Conservation (phyloP, 495 filamentous ascomycete genomes). For the Penicillium alfredii region DNA sequence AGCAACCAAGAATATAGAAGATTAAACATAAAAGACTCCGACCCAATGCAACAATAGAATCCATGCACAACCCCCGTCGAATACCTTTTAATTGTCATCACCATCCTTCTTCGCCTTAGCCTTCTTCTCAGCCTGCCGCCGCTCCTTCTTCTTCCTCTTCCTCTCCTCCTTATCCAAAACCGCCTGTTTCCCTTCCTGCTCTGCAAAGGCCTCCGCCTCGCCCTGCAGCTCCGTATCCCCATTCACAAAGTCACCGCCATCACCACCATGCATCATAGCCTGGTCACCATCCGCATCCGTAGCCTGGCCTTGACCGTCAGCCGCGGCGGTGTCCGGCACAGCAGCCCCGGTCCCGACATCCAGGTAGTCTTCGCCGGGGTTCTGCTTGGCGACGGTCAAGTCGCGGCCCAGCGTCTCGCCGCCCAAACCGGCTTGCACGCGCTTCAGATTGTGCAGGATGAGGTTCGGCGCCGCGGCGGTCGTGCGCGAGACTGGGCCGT, state of each 20-base stretch:
- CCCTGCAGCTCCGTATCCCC: conserved; percentile 22
- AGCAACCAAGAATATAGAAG: no score
- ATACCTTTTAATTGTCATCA: no score
- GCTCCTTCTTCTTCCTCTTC: conserved; percentile 48
- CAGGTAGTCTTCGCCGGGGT: conserved; percentile 27
- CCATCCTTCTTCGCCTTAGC: conserved; percentile 36
- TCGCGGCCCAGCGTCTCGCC: conserved; percentile 53
- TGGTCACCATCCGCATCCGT: conserved; percentile 18
- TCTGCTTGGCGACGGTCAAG: conserved; percentile 35
- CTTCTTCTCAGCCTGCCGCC: conserved; percentile 39
- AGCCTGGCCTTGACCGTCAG: conserved; percentile 22
- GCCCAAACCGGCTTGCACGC: conserved; percentile 58
- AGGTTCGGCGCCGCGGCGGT: conserved; percentile 51
- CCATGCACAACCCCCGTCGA: not conserved
- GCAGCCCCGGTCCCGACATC: conserved; percentile 18
- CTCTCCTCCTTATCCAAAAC: conserved; percentile 43
- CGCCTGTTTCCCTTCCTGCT: conserved; percentile 13
- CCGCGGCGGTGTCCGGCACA: conserved; percentile 12
- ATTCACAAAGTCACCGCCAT: conserved; percentile 20
- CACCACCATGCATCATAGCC: conserved; percentile 24
- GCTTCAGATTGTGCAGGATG: conserved; percentile 58
- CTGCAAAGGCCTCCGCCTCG: conserved; percentile 23
- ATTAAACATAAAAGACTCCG: conserved; percentile 18
- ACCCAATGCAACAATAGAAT: conserved; percentile 27
- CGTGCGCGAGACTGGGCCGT: conserved; percentile 50